Percentiles rank a stretch among this genome's conserved stretches.
These are phyloP conservation scores for Ustilago vetiveriae DNA, from an alignment of 1,284 basidiomycete genomes.

Conservation along the genomic window DNA sequence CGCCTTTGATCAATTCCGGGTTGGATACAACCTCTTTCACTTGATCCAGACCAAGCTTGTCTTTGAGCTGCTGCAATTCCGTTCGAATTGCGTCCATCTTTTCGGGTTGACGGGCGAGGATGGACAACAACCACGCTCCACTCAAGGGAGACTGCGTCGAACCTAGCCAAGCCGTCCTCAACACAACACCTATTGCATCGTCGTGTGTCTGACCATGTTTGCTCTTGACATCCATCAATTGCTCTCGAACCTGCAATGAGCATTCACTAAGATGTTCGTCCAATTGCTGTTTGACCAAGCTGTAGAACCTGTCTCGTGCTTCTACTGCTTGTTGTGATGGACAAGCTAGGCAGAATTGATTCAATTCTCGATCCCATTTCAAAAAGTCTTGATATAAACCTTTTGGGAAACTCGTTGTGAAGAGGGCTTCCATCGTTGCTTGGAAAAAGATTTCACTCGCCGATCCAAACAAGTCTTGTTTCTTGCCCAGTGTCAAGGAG, in stretches of 20 bases:
- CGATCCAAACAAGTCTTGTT: constrained; percentile 1
- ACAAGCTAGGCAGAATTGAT: constrained; percentile 1
- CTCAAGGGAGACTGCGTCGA: constrained; percentile 13
- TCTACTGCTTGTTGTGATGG: background rate
- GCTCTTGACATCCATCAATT: constrained; percentile 2
- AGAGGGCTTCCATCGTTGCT: constrained; percentile 23
- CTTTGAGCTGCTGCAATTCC: background rate
- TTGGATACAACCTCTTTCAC: constrained; percentile 1
- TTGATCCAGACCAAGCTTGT: background rate
- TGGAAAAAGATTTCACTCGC: constrained; percentile 5
- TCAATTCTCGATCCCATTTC: constrained; percentile 15
- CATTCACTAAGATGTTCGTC: constrained; percentile 11
- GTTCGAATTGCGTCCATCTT: background rate
- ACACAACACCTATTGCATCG: constrained; percentile 10
- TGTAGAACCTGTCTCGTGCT: constrained; percentile 10
- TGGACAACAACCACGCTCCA: constrained; percentile 14
- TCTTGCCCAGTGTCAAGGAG: background rate
- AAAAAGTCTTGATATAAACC: constrained; percentile 8
- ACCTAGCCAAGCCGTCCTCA: constrained; percentile 18
- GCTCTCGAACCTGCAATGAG: constrained; percentile 14
- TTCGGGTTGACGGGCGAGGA: constrained; percentile 8
- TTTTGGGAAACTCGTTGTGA: constrained; percentile 6
- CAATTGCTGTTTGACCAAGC: constrained; percentile 2
- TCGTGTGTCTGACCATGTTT: background rate
- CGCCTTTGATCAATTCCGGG: constrained; percentile 7